A percentile compares a stretch with the other conserved stretches of the same genome.
Evolutionary conservation across 2,329 filamentous ascomycete genomes (phyloP).

Genomic region (Penicillium sp.): DNA sequence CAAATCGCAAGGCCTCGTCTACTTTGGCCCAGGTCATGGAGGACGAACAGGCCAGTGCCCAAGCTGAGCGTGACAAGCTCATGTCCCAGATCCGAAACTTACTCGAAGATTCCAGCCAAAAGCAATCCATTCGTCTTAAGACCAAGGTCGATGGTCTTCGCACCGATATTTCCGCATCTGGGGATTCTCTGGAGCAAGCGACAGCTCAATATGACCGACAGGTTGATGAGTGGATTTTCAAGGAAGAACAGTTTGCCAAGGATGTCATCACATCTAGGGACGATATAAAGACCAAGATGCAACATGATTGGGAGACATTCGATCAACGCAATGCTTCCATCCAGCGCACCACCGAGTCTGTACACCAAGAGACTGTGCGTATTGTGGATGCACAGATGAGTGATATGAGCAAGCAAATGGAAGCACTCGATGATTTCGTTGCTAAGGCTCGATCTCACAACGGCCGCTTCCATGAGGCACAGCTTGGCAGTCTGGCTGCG

Average conservation of each 20-base stretch:
- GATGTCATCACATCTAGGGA: constrained; percentile 74
- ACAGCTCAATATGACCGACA: constrained; percentile 66
- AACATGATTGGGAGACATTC: constrained; percentile 82
- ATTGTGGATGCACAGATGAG: constrained; percentile 88
- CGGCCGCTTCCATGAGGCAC: constrained; percentile 69
- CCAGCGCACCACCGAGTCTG: constrained; percentile 77
- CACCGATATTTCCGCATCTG: constrained; percentile 64
- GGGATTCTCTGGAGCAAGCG: constrained; percentile 63
- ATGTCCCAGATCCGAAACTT: constrained; percentile 76
- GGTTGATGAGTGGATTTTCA: constrained; percentile 73
- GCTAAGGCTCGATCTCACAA: constrained; percentile 79
- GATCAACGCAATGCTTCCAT: constrained; percentile 81
- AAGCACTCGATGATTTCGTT: constrained; percentile 87
- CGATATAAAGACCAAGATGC: constrained; percentile 74
- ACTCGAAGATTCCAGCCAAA: constrained; percentile 70
- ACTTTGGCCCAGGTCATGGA: constrained; percentile 69
- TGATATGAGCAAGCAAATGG: constrained; percentile 85
- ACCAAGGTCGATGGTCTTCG: constrained; percentile 64
- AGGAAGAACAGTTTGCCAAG: constrained; percentile 68
- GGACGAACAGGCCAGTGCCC: constrained; percentile 72
- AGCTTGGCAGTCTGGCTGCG: constrained; percentile 63
- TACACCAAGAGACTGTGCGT: constrained; percentile 85
- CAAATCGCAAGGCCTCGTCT: constrained; percentile 66
- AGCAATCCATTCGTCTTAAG: constrained; percentile 70
- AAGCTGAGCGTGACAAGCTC: constrained; percentile 71